A percentile compares a stretch with the other conserved stretches of the same genome.
These are phyloP conservation scores for Trichoderma erinaceum DNA, from an alignment of 495 filamentous ascomycete species.

Conservation along the genomic window DNA sequence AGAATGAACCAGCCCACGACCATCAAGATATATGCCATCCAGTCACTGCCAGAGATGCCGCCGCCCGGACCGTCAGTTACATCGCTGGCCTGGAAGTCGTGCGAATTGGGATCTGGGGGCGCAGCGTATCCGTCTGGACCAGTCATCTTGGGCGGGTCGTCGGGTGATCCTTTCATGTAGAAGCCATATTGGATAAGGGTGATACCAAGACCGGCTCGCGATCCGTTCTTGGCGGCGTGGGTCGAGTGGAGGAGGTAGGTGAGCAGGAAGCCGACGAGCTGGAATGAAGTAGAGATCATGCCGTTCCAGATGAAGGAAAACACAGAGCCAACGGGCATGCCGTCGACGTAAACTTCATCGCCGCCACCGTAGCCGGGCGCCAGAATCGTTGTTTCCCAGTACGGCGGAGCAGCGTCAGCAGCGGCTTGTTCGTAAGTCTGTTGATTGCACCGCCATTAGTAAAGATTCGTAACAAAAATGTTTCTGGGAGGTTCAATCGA, in stretches of 20 bases:
- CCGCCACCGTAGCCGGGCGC: conserved; percentile 74
- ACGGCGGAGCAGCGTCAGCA: conserved; percentile 91
- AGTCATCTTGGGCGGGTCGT: conserved; percentile 41
- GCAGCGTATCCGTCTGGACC: conserved; percentile 49
- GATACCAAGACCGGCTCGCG: conserved; percentile 86
- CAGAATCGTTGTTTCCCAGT: conserved; percentile 98
- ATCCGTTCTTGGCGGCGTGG: conserved; percentile 96
- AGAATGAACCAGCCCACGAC: conserved; percentile 97
- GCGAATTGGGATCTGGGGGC: conserved; percentile 81
- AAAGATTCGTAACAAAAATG: neutral
- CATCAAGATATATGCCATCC: conserved; percentile 91
- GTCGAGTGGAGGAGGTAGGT: conserved; percentile 97
- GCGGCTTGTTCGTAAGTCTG: conserved; percentile 98
- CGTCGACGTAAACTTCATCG: conserved; percentile 95
- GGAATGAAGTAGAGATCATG: conserved; percentile 98
- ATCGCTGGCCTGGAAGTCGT: conserved; percentile 73
- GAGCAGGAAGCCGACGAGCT: conserved; percentile 91
- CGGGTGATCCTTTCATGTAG: conserved; percentile 63
- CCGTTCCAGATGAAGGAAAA: conserved; percentile 98
- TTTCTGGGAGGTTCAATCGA: neutral
- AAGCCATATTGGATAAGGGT: conserved; percentile 97
- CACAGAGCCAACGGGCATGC: conserved; percentile 88
- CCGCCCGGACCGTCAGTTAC: conserved; percentile 42
- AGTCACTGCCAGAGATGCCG: conserved; percentile 66
- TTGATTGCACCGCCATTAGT: conserved; percentile 25